These are phyloP conservation scores for Oryza meridionalis DNA, from an alignment of 176 grass and related monocot species.

Conservation along the genomic window DNA sequence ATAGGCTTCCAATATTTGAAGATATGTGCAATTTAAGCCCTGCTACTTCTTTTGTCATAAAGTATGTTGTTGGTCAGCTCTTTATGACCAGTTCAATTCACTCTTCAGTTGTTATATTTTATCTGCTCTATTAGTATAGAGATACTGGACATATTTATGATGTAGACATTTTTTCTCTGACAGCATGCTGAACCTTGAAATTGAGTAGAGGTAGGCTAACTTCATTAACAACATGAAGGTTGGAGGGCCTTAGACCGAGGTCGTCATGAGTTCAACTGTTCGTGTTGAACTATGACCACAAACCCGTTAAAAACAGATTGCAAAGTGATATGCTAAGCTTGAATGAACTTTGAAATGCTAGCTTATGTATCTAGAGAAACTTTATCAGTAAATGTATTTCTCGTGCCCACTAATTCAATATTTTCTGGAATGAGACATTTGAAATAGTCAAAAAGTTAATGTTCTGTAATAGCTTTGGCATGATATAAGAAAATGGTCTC, in stretches of 20 bases:
- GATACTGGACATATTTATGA: not conserved
- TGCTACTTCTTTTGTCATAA: slow-evolving; percentile 54
- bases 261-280: not conserved
- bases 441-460: not conserved
- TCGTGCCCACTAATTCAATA: not conserved
- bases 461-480: slow-evolving; percentile 20
- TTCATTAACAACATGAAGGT: no score
- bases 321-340: slow-evolving; percentile 5
- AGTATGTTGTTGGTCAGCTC: slow-evolving; percentile 51
- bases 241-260: not conserved
- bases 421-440: slow-evolving; percentile 6
- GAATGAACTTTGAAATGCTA: slow-evolving; percentile 16
- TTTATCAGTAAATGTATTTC: not conserved
- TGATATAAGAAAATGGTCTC: not conserved
- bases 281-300: not conserved
- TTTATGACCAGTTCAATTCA: not conserved
- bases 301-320: not conserved
- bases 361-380: not conserved
- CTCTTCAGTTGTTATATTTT: slow-evolving; percentile 5
- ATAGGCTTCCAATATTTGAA: slow-evolving; percentile 48
- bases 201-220: no score
- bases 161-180: not conserved
- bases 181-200: not conserved
- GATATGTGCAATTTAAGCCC: slow-evolving; percentile 24
- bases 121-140: not conserved